Conservation (phyloP, 495 filamentous ascomycete species). For the Trichoderma asperelloides region DNA sequence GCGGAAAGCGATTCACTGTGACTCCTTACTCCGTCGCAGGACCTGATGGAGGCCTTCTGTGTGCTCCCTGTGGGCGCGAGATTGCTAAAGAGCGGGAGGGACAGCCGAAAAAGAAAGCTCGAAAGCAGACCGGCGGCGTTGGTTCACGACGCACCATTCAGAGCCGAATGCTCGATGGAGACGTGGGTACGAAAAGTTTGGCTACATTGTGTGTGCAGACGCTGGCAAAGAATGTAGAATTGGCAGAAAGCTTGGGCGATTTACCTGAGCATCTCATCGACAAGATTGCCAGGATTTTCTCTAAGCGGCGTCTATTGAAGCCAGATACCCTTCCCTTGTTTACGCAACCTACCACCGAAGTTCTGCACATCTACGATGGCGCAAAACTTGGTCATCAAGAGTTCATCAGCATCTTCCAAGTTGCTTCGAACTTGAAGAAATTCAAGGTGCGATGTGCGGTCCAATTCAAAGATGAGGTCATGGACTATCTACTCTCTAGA, state of each 20-base stretch:
- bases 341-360: conserved; percentile 54
- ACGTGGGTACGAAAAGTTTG: conserved; percentile 61
- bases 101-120: conserved; percentile 42
- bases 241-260: conserved; percentile 78
- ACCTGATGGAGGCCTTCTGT: conserved; percentile 74
- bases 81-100: conserved; percentile 55
- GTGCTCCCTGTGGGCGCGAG: conserved; percentile 75
- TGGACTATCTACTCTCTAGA: conserved; percentile 70
- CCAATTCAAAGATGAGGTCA: conserved; percentile 73
- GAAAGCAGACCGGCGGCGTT: conserved; percentile 31
- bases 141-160: conserved; percentile 57
- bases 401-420: conserved; percentile 71
- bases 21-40: conserved; percentile 82
- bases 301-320: conserved; percentile 66
- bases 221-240: conserved; percentile 69
- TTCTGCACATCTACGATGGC: conserved; percentile 71
- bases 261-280: conserved; percentile 58
- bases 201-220: conserved; percentile 77
- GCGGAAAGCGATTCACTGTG: conserved; percentile 85
- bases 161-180: conserved; percentile 70
- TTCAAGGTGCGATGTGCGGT: conserved; percentile 72
- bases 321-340: conserved; percentile 66
- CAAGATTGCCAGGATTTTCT: conserved; percentile 70
- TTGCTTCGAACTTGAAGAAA: conserved; percentile 54
- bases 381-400: conserved; percentile 66